Percentiles rank a stretch among this genome's conserved stretches.
These are phyloP conservation scores for Aspergillus fijiensis DNA, from an alignment of 2,329 filamentous ascomycete species.

Conservation along the genomic window DNA sequence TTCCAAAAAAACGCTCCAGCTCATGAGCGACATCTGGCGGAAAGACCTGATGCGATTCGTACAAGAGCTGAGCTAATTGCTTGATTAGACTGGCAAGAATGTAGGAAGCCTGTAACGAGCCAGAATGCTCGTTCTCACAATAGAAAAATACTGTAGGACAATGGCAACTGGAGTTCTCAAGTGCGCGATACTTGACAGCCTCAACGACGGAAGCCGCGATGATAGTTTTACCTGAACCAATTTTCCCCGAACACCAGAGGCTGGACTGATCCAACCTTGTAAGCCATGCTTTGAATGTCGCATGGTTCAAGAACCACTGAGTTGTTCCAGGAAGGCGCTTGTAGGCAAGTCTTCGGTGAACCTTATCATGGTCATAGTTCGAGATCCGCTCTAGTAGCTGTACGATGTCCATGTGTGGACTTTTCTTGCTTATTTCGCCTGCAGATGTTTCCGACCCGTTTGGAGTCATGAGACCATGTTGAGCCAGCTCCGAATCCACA, in stretches of 20 bases:
- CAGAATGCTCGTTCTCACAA: conserved; percentile 16
- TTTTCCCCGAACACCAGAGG: conserved; percentile 24
- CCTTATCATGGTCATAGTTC: conserved; percentile 20
- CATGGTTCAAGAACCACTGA: conserved; percentile 20
- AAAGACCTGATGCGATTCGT: not conserved
- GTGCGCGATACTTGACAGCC: conserved; percentile 9
- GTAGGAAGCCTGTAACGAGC: not conserved
- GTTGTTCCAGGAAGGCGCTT: conserved; percentile 22
- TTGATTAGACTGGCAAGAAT: conserved; percentile 24
- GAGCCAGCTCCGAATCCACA: not conserved
- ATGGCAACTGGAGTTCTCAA: not conserved
- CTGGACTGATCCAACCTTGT: conserved; percentile 8
- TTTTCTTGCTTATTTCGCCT: not conserved
- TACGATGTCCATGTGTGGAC: not conserved
- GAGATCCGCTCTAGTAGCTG: conserved; percentile 17
- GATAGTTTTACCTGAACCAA: conserved; percentile 17
- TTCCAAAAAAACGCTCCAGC: conserved; percentile 13
- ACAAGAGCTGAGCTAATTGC: conserved; percentile 17
- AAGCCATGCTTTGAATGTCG: conserved; percentile 20
- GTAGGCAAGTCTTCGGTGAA: conserved; percentile 19
- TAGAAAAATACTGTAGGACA: conserved; percentile 19
- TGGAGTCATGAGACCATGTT: not conserved
- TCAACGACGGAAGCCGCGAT: conserved; percentile 20
- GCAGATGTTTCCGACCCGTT: not conserved
- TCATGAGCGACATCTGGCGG: not conserved